phyloP scores from a whole-genome alignment of 2,329 filamentous ascomycete species.

The Fusarium mundagurra region DNA sequence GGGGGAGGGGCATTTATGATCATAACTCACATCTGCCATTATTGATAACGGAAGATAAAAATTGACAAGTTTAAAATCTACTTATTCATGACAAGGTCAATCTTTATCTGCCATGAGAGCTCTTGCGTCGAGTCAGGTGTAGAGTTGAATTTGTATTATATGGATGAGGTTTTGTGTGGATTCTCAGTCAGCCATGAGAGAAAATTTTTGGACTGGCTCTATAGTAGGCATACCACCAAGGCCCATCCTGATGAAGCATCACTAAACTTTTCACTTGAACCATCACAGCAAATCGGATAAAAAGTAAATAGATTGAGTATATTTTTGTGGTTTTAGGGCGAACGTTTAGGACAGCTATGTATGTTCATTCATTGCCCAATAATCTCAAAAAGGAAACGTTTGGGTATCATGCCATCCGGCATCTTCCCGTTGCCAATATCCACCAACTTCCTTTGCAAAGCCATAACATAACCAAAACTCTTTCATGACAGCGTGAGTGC shows the following conservation, averaged over 20 bases:
- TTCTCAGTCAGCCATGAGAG: slow-evolving; percentile 37
- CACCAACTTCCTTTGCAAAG: slow-evolving; percentile 4
- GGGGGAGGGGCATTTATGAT: slow-evolving; percentile 40
- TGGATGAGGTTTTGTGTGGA: slow-evolving; percentile 35
- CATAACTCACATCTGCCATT: slow-evolving; percentile 32
- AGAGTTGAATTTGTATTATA: background rate
- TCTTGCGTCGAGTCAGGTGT: background rate
- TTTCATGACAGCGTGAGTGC: slow-evolving; percentile 25
- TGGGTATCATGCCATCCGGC: slow-evolving; percentile 40
- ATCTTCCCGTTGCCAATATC: slow-evolving; percentile 28
- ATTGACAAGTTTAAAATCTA: background rate
- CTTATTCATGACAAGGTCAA: background rate
- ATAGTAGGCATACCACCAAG: background rate
- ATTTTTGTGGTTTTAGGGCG: slow-evolving; percentile 15
- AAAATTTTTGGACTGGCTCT: slow-evolving; percentile 37
- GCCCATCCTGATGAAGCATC: slow-evolving; percentile 17
- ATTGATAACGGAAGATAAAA: background rate
- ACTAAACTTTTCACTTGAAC: background rate
- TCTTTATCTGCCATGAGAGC: background rate
- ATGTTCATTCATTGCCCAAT: slow-evolving; percentile 14
- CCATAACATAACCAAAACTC: slow-evolving; percentile 10
- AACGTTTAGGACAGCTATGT: slow-evolving; percentile 15
- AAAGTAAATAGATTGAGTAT: background rate
- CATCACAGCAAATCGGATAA: background rate
- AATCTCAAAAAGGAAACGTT: slow-evolving; percentile 13